Evolutionary conservation across 805 yeast genomes (phyloP), one percentile per base, ranked within the genome.

Genomic region (Candida glaebosa): DNA sequence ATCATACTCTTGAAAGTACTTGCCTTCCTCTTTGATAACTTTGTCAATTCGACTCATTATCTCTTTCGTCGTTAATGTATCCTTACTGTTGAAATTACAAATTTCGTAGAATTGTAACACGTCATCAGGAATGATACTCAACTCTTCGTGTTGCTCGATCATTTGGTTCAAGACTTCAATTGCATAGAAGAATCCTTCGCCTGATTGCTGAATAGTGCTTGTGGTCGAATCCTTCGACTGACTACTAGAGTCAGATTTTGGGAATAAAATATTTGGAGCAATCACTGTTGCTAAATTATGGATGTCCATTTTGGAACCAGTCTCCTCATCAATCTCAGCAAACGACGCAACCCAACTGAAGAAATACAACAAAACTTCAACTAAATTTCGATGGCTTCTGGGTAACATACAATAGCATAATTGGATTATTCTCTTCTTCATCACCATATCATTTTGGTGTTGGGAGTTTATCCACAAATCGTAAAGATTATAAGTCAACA

Each of bases 281-380:
- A 93, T 75, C 2, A 93, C 99, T 0, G 98, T 93, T 2, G 99
- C 96, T 48, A 93, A 72, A 60, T 93, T 93, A 58, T 89, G 96
- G 25, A 86, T 79, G 58, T 91, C 97, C 99, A 93, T 93, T 66
- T 91, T 93, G 3, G 97, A 88, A 0, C 76, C 76, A 17, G 81
- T 78, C 50, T 86, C 90, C 52, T 88, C 95, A 55, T 89, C 97
- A 46, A 90, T 79, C 51, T 87, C 90, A 1, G 97, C 86, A 65
- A 93, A 93, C 2, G 98, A 87, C 0, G 98, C 88, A 2, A 90
- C 91, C 98, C 98, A 93, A 61, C 82, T 83, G 57, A 93, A 78
- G 60, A 93, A 93, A 44, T 83, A 81, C 24, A 90, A 70, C 32
- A 93, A 65, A 2, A 90, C 96, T 58, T 93, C 98, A 28, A 90